Conservation (phyloP, 2,329 filamentous ascomycete species). For the Pezicula carpinea region DNA sequence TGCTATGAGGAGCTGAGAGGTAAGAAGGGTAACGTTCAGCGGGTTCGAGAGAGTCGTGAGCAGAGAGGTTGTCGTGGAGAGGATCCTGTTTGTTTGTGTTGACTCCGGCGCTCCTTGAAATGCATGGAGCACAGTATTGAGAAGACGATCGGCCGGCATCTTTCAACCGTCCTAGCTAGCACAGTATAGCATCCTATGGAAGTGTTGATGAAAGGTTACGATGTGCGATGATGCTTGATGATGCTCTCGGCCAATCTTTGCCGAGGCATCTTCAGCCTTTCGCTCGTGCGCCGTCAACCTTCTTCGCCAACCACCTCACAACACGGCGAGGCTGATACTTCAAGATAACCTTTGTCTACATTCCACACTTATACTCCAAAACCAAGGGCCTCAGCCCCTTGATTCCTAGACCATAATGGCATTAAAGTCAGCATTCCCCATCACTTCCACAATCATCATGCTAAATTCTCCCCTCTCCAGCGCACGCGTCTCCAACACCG, state of each 20-base stretch:
- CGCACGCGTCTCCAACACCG: slow-evolving; percentile 19
- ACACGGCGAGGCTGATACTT: neutral
- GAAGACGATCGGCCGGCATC: slow-evolving; percentile 29
- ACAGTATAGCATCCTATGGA: neutral
- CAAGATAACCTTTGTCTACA: neutral
- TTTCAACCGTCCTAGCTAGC: slow-evolving; percentile 7
- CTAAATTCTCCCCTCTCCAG: slow-evolving; percentile 13
- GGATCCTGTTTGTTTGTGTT: slow-evolving; percentile 23
- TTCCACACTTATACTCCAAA: neutral
- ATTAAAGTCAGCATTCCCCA: slow-evolving; percentile 13
- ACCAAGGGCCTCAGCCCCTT: neutral
- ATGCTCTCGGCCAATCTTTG: slow-evolving; percentile 4
- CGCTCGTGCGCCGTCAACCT: neutral
- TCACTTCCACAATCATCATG: neutral
- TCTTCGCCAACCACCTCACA: neutral
- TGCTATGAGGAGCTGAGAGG: slow-evolving; percentile 51
- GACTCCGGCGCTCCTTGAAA: slow-evolving; percentile 24
- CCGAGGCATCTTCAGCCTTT: slow-evolving; percentile 15
- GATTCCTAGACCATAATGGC: slow-evolving; percentile 7
- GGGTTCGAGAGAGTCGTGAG: slow-evolving; percentile 55
- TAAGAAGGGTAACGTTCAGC: slow-evolving; percentile 52
- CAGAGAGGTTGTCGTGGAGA: slow-evolving; percentile 50
- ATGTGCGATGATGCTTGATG: too few species aligned
- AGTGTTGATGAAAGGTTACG: neutral
- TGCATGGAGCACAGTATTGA: slow-evolving; percentile 27